Percentiles rank a stretch among this genome's conserved stretches.
phyloP scores from a whole-genome alignment of 1,139 yeast species.

The Schizosaccharomyces versatilis region DNA sequence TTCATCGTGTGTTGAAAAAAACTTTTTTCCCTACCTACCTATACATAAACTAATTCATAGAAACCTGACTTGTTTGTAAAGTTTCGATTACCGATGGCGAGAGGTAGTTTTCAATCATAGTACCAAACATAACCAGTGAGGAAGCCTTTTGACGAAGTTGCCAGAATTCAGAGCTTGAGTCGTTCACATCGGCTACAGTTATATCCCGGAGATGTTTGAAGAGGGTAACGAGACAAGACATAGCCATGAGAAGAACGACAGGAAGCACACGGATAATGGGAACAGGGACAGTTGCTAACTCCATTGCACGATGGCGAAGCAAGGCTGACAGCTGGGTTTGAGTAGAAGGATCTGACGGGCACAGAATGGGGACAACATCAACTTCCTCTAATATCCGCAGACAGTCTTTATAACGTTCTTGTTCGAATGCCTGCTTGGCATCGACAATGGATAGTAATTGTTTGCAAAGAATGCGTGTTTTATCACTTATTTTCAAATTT shows the following conservation, averaged over 20 bases:
- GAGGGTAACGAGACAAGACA: neutral
- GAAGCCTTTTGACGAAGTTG: neutral
- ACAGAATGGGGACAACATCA: neutral
- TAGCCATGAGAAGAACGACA: neutral
- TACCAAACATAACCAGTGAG: neutral
- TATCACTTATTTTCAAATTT: neutral
- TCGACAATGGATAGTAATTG: neutral
- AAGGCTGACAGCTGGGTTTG: neutral
- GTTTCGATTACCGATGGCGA: neutral
- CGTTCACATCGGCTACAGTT: neutral
- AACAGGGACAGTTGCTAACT: neutral
- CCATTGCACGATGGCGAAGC: neutral
- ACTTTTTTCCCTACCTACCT: no score
- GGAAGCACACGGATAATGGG: neutral
- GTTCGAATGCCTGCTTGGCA: neutral
- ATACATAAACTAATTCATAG: no score
- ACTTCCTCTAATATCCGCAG: neutral
- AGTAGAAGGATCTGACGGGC: neutral
- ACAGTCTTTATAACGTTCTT: neutral
- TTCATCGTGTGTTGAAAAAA: no score
- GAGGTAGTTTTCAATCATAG: neutral
- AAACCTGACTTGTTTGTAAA: neutral
- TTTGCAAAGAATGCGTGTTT: neutral
- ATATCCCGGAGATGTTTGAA: neutral
- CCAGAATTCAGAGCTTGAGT: neutral